Percentiles rank a stretch among this genome's conserved stretches.
phyloP scores from a whole-genome alignment of 2,329 filamentous ascomycete genomes.

The Aureobasidium uvarum region DNA sequence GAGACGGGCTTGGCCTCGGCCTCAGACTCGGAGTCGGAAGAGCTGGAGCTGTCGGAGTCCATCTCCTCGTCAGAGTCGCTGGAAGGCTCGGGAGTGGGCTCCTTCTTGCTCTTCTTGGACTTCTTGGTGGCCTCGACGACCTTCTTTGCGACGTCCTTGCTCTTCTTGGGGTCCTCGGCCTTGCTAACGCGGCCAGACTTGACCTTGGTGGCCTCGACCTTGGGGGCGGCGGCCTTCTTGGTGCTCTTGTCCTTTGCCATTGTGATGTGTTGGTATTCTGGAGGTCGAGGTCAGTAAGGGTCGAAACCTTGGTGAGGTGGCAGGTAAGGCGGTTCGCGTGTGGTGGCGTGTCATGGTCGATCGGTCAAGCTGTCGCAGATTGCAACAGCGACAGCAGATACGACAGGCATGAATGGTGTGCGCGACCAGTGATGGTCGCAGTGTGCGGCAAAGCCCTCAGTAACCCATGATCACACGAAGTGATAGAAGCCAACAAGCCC shows the following conservation, averaged over 20 bases:
- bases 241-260: slow-evolving; percentile 48
- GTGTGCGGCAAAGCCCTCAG: slow-evolving; percentile 37
- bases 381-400: slow-evolving; percentile 26
- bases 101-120: slow-evolving; percentile 50
- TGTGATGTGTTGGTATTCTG: slow-evolving; percentile 26
- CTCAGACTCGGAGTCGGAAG: slow-evolving; percentile 33
- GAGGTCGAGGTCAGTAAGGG: slow-evolving; percentile 15
- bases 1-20: slow-evolving; percentile 37
- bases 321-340: slow-evolving; percentile 19
- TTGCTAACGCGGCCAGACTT: slow-evolving; percentile 69
- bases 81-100: slow-evolving; percentile 48
- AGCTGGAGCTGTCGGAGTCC: slow-evolving; percentile 37
- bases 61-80: slow-evolving; percentile 38
- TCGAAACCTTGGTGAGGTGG: slow-evolving; percentile 4
- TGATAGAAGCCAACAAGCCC: slow-evolving; percentile 41
- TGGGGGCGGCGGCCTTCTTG: slow-evolving; percentile 34
- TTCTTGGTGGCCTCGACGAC: slow-evolving; percentile 52
- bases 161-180: slow-evolving; percentile 65
- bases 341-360: slow-evolving; percentile 19
- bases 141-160: slow-evolving; percentile 65
- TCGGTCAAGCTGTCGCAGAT: slow-evolving; percentile 22
- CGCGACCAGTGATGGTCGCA: slow-evolving; percentile 13
- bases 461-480: slow-evolving; percentile 30
- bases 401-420: slow-evolving; percentile 14
- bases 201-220: slow-evolving; percentile 44